Evolutionary conservation across 495 filamentous ascomycete genomes (phyloP).

Genomic region (Sordaria brevicollis): DNA sequence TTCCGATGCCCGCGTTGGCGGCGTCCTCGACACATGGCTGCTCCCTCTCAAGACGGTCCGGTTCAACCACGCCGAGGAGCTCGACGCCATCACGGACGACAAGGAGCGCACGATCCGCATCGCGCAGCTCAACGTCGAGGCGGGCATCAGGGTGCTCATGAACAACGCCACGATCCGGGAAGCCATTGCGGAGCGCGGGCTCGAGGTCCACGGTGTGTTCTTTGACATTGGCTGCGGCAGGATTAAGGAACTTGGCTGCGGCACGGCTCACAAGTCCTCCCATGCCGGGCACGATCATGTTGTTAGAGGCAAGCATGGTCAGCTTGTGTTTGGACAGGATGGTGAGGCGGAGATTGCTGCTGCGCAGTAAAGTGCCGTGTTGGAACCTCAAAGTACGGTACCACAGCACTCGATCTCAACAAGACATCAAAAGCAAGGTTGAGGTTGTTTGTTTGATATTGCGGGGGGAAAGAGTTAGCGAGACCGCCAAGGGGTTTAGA

Average conservation of each 20-base stretch:
- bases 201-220: constrained; percentile 62
- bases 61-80: constrained; percentile 40
- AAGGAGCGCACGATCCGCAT: constrained; percentile 42
- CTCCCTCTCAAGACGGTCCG: constrained; percentile 57
- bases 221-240: constrained; percentile 56
- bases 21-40: constrained; percentile 74
- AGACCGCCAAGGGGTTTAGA: background rate
- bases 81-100: constrained; percentile 37
- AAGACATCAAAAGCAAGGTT: background rate
- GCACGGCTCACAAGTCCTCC: constrained; percentile 13
- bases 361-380: background rate
- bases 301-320: constrained; percentile 38
- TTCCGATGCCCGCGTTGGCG: constrained; percentile 55
- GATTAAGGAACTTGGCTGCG: constrained; percentile 46
- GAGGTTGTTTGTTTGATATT: background rate
- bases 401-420: too few species aligned
- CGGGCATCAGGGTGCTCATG: constrained; percentile 54
- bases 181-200: constrained; percentile 55
- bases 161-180: constrained; percentile 49
- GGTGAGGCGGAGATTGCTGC: background rate
- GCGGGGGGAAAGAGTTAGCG: background rate
- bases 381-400: too few species aligned
- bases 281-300: constrained; percentile 20
- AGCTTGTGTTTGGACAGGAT: constrained; percentile 31
- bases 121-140: constrained; percentile 59